Conservation (phyloP, 202 grass and related monocot species). For the Bolboschoenoplectus hybrid region DNA sequence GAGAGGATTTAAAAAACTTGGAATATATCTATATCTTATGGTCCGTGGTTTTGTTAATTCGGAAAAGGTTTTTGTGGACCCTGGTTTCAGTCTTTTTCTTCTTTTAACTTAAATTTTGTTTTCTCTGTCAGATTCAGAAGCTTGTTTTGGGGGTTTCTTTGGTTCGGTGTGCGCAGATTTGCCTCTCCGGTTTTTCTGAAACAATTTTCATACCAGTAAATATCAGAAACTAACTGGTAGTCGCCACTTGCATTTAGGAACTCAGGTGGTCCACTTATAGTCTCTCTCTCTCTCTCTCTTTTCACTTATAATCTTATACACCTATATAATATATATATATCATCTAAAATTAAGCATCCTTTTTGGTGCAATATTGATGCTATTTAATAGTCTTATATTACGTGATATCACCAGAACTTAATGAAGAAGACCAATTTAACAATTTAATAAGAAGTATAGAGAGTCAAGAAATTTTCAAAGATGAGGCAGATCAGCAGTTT, state of each 20-base stretch:
- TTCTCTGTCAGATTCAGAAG: not conserved
- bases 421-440: not conserved
- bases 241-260: too few species aligned
- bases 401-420: not conserved
- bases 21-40: not conserved
- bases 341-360: too few species aligned
- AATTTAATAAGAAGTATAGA: not conserved
- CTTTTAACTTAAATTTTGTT: not conserved
- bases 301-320: too few species aligned
- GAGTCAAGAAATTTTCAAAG: not conserved
- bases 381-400: not conserved
- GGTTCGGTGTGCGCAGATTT: conserved; percentile 27
- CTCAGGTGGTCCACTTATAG: too few species aligned
- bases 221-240: too few species aligned
- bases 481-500: not conserved
- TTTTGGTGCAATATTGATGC: too few species aligned
- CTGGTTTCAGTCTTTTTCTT: conserved; percentile 29
- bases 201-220: not conserved
- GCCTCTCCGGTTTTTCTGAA: conserved; percentile 21
- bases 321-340: too few species aligned
- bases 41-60: conserved; percentile 28
- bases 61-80: not conserved
- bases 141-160: conserved; percentile 30
- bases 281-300: too few species aligned
- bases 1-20: conserved; percentile 12